Evolutionary conservation across 2,329 filamentous ascomycete genomes (phyloP).

Genomic region (Exophiala oligosperma): DNA sequence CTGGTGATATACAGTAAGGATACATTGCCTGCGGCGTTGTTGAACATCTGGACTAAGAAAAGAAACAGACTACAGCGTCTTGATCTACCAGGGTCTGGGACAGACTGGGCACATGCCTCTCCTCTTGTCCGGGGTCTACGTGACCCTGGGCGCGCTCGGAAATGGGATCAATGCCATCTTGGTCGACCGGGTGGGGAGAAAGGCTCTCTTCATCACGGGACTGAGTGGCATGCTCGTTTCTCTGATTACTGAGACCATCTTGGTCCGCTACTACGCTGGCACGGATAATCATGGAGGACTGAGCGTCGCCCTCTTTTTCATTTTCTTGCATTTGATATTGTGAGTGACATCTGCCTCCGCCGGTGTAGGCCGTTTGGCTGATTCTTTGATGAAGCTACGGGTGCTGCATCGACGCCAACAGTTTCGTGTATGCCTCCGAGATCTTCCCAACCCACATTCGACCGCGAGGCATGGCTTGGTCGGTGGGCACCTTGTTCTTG

Average conservation of each 20-base stretch:
- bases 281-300: conserved; percentile 10
- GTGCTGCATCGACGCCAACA: conserved; percentile 44
- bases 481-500: conserved; percentile 43
- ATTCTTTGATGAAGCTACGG: background rate
- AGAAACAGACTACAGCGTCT: conserved; percentile 1
- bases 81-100: conserved; percentile 3
- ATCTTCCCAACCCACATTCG: conserved; percentile 51
- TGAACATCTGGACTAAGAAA: background rate
- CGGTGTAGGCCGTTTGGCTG: background rate
- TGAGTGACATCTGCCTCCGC: background rate
- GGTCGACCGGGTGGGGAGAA: background rate
- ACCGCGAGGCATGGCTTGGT: conserved; percentile 52
- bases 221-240: background rate
- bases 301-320: conserved; percentile 14
- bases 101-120: background rate
- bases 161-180: conserved; percentile 1
- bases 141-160: background rate
- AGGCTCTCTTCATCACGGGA: background rate
- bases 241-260: conserved; percentile 6
- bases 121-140: background rate
- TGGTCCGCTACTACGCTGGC: conserved; percentile 5
- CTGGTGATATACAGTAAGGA: conserved; percentile 35
- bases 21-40: background rate
- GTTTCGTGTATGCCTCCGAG: conserved; percentile 52
- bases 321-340: conserved; percentile 12